phyloP scores from a whole-genome alignment of 306 rosid genomes.

The apple (Malus domestica) region DNA sequence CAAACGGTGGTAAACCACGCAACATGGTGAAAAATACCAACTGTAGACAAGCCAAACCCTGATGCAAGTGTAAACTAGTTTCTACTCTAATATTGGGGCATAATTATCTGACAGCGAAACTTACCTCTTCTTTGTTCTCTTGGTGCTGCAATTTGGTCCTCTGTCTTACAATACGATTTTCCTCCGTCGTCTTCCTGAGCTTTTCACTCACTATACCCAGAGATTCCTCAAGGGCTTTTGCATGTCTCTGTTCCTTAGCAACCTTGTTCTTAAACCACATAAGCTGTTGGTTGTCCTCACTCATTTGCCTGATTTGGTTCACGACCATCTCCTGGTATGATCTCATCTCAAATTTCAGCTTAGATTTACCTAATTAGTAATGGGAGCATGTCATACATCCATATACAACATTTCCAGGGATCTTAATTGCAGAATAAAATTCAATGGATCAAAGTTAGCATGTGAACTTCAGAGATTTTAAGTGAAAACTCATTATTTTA shows the following conservation, averaged over 20 bases:
- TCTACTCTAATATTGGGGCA: not conserved
- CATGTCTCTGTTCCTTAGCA: slow-evolving; percentile 29
- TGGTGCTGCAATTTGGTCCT: slow-evolving; percentile 31
- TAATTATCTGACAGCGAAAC: not conserved
- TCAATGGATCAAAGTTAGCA: not conserved
- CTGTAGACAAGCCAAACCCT: not conserved
- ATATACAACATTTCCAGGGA: not conserved
- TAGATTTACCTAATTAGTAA: slow-evolving; percentile 47
- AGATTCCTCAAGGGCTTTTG: slow-evolving; percentile 26
- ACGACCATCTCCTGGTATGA: slow-evolving; percentile 77
- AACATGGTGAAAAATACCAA: not conserved
- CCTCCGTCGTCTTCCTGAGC: slow-evolving; percentile 27
- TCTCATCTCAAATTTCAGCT: slow-evolving; percentile 57
- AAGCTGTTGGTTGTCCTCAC: slow-evolving; percentile 47
- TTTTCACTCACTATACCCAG: slow-evolving; percentile 28
- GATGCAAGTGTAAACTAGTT: not conserved
- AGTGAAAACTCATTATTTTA: not conserved
- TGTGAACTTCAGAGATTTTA: not conserved
- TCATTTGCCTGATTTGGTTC: slow-evolving; percentile 50
- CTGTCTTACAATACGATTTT: slow-evolving; percentile 30
- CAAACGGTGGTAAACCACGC: not conserved
- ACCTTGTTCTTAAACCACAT: slow-evolving; percentile 24
- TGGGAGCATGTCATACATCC: not conserved
- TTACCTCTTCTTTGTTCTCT: slow-evolving; percentile 24
- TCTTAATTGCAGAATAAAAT: not conserved